These are phyloP conservation scores for Alternaria conjuncta DNA, from an alignment of 2,329 filamentous ascomycete species.

Conservation along the genomic window DNA sequence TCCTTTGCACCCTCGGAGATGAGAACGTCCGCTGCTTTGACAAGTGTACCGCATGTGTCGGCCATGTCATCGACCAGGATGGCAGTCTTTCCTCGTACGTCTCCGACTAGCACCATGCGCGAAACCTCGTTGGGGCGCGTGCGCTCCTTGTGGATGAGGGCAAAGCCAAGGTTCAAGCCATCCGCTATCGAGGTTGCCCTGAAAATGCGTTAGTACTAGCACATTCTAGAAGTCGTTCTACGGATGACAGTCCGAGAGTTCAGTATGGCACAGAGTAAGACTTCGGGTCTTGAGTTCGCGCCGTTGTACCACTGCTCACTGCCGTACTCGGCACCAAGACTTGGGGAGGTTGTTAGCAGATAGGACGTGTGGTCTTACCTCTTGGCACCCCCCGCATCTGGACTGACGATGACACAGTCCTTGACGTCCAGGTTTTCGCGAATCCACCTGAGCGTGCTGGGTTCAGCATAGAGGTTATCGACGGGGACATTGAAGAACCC, in stretches of 20 bases:
- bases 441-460: slow-evolving; percentile 90
- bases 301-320: background rate
- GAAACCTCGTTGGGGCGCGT: slow-evolving; percentile 89
- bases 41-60: slow-evolving; percentile 87
- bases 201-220: slow-evolving; percentile 20
- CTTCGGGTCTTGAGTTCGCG: background rate
- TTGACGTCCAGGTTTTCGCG: slow-evolving; percentile 79
- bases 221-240: background rate
- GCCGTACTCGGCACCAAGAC: background rate
- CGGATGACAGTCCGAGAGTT: slow-evolving; percentile 1
- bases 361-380: slow-evolving; percentile 57
- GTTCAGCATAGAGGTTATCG: slow-evolving; percentile 89
- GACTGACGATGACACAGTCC: slow-evolving; percentile 92
- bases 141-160: slow-evolving; percentile 95
- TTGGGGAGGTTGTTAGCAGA: background rate
- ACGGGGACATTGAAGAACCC: slow-evolving; percentile 91
- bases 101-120: slow-evolving; percentile 94
- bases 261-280: background rate
- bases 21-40: slow-evolving; percentile 88
- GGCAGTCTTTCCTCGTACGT: slow-evolving; percentile 87
- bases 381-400: slow-evolving; percentile 94
- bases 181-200: slow-evolving; percentile 92
- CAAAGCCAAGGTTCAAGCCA: slow-evolving; percentile 86
- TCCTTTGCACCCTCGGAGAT: slow-evolving; percentile 80
- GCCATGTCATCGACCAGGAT: slow-evolving; percentile 99